Evolutionary conservation across 2,329 filamentous ascomycete genomes (phyloP), one percentile per base, ranked within the genome.

Genomic region (Ampelomyces quisqualis): DNA sequence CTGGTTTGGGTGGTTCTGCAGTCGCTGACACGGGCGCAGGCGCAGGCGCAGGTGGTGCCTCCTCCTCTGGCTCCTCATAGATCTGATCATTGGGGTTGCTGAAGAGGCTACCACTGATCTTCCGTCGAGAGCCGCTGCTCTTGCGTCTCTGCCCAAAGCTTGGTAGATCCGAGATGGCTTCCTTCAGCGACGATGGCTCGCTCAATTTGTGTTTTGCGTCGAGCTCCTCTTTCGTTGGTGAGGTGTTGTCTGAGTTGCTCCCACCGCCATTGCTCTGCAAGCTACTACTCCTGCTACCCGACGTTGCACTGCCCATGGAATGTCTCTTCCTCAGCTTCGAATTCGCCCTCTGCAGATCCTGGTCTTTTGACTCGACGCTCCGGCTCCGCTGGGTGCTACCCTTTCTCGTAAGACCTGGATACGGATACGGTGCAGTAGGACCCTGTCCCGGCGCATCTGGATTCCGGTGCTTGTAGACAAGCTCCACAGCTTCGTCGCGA

Each of bases 11-110:
- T 22, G 62, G 49, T 30, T 67, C 60, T 14, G 60, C 48, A 26
- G 59, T 47, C 24, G 57, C 54, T n/a, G n/a, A n/a, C n/a, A n/a
- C n/a, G 19, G 62, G 58, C 11, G 59, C 56, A 22, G 60, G 57
- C 38, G 51, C 50, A 43, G 57, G 52, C 34, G 49, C 50, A 36
- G 49, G 35, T 28, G 53, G 45, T 13, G 57, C 52, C 33, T 67
- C 57, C 41, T 77, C 74, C 58, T 86, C 81, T 1, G 88, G 86
- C 63, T 96, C 91, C 66, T 96, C 90, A 76, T 89, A 96, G 46
- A 96, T 90, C 60, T 88, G 83, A 62, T 90, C 85, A 22, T 84
- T 81, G 2, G 84, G 85, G 46, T 81, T 79, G 51, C 76, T 75
- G 62, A 88, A 90, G 2, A 82, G 78, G 38, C 76, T 79, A 53